Conservation (phyloP, 179 eudicot species). For the Monotropa hypopitys region DNA sequence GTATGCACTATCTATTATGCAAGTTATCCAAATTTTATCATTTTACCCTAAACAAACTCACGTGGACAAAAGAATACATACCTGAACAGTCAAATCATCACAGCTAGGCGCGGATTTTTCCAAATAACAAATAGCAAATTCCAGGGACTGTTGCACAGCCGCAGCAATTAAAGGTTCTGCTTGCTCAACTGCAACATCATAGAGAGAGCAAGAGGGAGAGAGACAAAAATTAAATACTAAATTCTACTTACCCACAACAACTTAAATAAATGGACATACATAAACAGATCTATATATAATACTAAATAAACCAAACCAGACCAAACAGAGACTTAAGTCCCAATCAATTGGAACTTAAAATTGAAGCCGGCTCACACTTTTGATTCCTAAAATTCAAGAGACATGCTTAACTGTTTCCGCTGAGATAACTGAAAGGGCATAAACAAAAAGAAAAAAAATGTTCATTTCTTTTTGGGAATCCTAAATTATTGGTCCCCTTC, state of each 20-base stretch:
- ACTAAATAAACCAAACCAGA: no score
- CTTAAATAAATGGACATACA: not conserved
- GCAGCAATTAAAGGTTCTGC: constrained; percentile 62
- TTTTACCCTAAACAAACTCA: not conserved
- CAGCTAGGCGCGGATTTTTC: constrained; percentile 37
- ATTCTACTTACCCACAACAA: not conserved
- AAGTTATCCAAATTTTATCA: not conserved
- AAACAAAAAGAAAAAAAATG: not conserved
- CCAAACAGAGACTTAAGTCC: no score
- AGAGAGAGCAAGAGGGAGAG: not conserved
- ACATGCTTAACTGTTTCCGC: not conserved
- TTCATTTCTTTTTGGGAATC: not conserved
- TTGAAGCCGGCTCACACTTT: not conserved
- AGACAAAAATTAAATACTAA: not conserved
- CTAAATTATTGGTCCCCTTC: not conserved
- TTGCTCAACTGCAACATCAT: constrained; percentile 53
- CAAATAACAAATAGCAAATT: constrained; percentile 66
- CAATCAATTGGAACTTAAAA: no score
- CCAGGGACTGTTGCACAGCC: constrained; percentile 52
- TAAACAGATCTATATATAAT: not conserved
- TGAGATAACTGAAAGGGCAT: not conserved
- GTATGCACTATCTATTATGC: not conserved
- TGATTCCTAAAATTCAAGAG: not conserved
- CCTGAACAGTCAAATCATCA: constrained; percentile 73
- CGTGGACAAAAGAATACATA: constrained; percentile 18